phyloP scores from a whole-genome alignment of 2,329 filamentous ascomycete genomes.

The Lecanicillium sp. region DNA sequence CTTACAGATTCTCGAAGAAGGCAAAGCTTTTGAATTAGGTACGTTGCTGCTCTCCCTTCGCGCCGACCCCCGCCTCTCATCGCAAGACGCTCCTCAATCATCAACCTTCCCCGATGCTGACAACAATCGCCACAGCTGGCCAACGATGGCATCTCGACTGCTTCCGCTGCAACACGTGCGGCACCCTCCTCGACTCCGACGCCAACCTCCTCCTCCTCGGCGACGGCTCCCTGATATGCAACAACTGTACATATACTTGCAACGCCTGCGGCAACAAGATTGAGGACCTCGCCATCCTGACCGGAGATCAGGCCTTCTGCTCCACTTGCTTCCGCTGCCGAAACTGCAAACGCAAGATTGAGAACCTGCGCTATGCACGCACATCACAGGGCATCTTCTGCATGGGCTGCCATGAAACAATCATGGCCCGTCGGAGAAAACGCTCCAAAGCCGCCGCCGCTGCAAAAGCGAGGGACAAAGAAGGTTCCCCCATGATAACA shows the following conservation, averaged over 20 bases:
- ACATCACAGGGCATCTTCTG: slow-evolving; percentile 99
- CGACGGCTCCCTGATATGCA: slow-evolving; percentile 96
- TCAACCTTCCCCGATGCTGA: slow-evolving; percentile 21
- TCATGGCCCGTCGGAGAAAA: slow-evolving; percentile 90
- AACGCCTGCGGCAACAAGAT: slow-evolving; percentile 96
- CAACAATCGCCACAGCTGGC: slow-evolving; percentile 55
- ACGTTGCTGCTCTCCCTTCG: slow-evolving; percentile 28
- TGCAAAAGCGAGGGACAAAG: slow-evolving; percentile 57
- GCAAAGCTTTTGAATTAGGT: slow-evolving; percentile 97
- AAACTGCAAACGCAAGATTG: slow-evolving; percentile 98
- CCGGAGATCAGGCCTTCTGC: slow-evolving; percentile 96
- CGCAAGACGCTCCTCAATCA: not conserved
- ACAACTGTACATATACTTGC: slow-evolving; percentile 99
- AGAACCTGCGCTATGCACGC: slow-evolving; percentile 93
- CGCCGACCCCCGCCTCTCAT: slow-evolving; percentile 1
- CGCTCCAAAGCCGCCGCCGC: slow-evolving; percentile 63
- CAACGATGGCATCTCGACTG: slow-evolving; percentile 99
- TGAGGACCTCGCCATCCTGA: slow-evolving; percentile 93
- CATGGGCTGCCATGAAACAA: slow-evolving; percentile 95
- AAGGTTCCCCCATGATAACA: slow-evolving; percentile 60
- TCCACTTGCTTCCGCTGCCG: slow-evolving; percentile 94
- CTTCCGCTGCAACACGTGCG: slow-evolving; percentile 95
- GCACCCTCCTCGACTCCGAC: slow-evolving; percentile 93
- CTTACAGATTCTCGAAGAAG: slow-evolving; percentile 85
- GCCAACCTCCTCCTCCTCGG: slow-evolving; percentile 94